phyloP scores from a whole-genome alignment of 2,329 filamentous ascomycete genomes.

The Beauveria australis region DNA sequence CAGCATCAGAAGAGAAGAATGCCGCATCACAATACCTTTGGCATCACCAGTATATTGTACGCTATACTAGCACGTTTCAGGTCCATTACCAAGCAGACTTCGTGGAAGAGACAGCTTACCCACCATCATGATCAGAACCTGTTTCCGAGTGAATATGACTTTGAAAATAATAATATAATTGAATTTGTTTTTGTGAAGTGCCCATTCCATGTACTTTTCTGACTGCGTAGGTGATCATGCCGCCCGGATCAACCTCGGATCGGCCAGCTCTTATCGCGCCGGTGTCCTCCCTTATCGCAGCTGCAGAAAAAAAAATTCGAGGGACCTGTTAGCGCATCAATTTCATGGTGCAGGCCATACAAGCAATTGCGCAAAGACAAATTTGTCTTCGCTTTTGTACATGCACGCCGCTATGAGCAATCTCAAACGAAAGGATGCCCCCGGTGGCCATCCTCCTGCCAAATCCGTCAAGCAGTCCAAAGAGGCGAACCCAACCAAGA shows the following conservation, averaged over 20 bases:
- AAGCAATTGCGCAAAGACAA: slow-evolving; percentile 12
- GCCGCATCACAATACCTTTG: too few species aligned
- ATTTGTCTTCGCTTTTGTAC: slow-evolving; percentile 14
- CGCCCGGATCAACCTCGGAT: neutral
- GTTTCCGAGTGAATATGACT: too few species aligned
- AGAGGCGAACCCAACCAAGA: slow-evolving; percentile 41
- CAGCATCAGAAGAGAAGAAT: too few species aligned
- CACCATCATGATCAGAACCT: too few species aligned
- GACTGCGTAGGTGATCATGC: too few species aligned
- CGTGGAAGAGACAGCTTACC: too few species aligned
- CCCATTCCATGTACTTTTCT: too few species aligned
- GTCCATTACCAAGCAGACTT: too few species aligned
- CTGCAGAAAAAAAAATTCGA: slow-evolving; percentile 25
- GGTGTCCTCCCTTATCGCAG: slow-evolving; percentile 18
- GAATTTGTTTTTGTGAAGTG: too few species aligned
- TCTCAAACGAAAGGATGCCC: slow-evolving; percentile 51
- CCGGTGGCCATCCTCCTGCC: slow-evolving; percentile 39
- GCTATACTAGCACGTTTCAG: too few species aligned
- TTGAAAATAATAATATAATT: too few species aligned
- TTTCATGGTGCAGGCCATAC: neutral
- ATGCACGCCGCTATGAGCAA: slow-evolving; percentile 40
- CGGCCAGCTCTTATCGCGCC: slow-evolving; percentile 14
- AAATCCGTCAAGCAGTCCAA: slow-evolving; percentile 40
- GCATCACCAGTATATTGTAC: too few species aligned
- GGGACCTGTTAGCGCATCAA: slow-evolving; percentile 1